These are phyloP conservation scores for Monosporascus sp. DNA, from an alignment of 2,329 filamentous ascomycete species.

Conservation along the genomic window DNA sequence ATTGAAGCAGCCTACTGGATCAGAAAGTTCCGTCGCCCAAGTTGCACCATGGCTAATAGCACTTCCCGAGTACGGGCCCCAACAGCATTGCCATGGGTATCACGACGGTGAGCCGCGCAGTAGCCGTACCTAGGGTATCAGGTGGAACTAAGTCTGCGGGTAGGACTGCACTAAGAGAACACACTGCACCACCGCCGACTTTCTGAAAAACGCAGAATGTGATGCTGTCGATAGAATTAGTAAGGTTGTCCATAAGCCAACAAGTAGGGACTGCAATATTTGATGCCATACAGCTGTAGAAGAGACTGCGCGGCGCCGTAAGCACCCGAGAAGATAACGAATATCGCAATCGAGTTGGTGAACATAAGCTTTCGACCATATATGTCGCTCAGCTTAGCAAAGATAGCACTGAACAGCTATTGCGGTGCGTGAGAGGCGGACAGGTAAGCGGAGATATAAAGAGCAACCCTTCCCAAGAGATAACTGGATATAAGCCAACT, in stretches of 20 bases:
- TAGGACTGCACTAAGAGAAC: not conserved
- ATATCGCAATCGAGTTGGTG: not conserved
- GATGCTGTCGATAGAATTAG: not conserved
- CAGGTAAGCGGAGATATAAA: not conserved
- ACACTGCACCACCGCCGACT: not conserved
- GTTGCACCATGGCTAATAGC: not conserved
- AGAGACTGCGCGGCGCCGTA: not conserved
- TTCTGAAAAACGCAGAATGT: not conserved
- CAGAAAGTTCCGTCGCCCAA: not conserved
- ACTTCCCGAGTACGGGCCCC: not conserved
- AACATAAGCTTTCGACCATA: not conserved
- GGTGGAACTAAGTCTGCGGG: not conserved
- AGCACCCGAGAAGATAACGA: not conserved
- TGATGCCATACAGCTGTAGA: not conserved
- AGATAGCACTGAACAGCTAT: not conserved
- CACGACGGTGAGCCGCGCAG: not conserved
- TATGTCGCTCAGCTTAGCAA: not conserved
- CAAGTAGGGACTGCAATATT: no score
- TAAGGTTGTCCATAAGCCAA: no score
- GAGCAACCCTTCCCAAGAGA: constrained; percentile 9
- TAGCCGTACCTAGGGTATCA: not conserved
- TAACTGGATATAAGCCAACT: constrained; percentile 13
- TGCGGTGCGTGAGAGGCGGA: not conserved
- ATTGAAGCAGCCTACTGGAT: not conserved
- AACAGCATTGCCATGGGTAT: not conserved